These are phyloP conservation scores for Durotheca rogersii DNA, from an alignment of 495 filamentous ascomycete species.

Conservation along the genomic window DNA sequence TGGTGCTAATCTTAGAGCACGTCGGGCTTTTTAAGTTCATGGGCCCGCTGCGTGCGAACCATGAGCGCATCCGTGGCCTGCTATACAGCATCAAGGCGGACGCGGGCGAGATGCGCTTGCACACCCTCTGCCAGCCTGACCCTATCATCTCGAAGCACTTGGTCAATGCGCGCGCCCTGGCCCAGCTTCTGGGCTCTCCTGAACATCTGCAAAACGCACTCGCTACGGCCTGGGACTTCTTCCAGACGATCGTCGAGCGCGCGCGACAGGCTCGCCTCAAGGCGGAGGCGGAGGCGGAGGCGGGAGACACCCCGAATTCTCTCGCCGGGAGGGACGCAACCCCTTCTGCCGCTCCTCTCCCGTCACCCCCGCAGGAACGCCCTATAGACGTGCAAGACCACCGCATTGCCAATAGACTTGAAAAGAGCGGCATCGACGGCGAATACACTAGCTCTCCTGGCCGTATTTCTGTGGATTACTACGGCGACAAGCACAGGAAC, in stretches of 20 bases:
- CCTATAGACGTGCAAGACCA: no score
- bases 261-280: constrained; percentile 9
- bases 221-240: constrained; percentile 41
- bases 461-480: no score
- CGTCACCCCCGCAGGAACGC: no score
- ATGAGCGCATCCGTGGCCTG: constrained; percentile 32
- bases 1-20: constrained; percentile 45
- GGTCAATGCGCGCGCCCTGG: constrained; percentile 41
- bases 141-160: constrained; percentile 50
- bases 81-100: constrained; percentile 44
- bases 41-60: constrained; percentile 32
- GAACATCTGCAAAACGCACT: constrained; percentile 39
- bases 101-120: constrained; percentile 41
- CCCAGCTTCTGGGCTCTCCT: constrained; percentile 37
- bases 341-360: no score
- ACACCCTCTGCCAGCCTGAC: constrained; percentile 50
- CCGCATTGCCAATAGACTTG: no score
- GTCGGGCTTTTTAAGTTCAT: constrained; percentile 47
- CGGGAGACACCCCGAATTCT: background rate
- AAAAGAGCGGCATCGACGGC: no score
- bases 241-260: constrained; percentile 39
- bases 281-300: background rate
- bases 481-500: no score
- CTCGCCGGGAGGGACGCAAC: no score
- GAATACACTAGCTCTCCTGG: no score